Percentiles rank a stretch among this genome's conserved stretches.
phyloP scores from a whole-genome alignment of 2,329 filamentous ascomycete species.

The Fonsecaea multimorphosa region DNA sequence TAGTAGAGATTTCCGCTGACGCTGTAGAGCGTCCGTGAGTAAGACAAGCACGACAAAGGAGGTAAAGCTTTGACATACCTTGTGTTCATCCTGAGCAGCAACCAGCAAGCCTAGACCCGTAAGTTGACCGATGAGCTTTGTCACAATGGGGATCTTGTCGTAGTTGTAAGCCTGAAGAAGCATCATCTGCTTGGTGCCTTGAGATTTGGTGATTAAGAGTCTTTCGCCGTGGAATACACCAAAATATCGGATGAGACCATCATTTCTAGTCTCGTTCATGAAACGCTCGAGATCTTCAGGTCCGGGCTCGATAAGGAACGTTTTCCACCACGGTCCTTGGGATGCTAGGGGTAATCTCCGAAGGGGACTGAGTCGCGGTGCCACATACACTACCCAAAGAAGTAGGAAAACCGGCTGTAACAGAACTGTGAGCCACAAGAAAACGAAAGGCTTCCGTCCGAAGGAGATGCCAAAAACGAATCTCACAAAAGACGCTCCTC shows the following conservation, averaged over 20 bases:
- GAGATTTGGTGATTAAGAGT: slow-evolving; percentile 64
- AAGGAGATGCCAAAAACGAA: slow-evolving; percentile 9
- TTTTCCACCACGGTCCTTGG: slow-evolving; percentile 29
- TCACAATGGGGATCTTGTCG: slow-evolving; percentile 60
- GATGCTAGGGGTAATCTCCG: slow-evolving; percentile 35
- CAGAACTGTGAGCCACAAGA: slow-evolving; percentile 7
- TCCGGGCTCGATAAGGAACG: slow-evolving; percentile 25
- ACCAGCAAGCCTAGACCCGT: slow-evolving; percentile 62
- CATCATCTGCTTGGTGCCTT: slow-evolving; percentile 72
- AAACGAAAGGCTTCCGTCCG: not conserved
- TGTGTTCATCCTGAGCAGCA: slow-evolving; percentile 88
- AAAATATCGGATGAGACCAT: slow-evolving; percentile 72
- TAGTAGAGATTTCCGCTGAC: slow-evolving; percentile 76
- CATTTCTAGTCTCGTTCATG: slow-evolving; percentile 66
- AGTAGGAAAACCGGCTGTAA: slow-evolving; percentile 12
- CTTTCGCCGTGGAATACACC: slow-evolving; percentile 67
- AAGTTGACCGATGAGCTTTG: slow-evolving; percentile 44
- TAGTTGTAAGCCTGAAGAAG: slow-evolving; percentile 73
- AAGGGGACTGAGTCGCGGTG: slow-evolving; percentile 40
- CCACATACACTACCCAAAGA: slow-evolving; percentile 12
- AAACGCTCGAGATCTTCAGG: slow-evolving; percentile 46
- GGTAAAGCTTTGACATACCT: slow-evolving; percentile 42
- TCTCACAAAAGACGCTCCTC: slow-evolving; percentile 8
- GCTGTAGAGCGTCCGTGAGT: slow-evolving; percentile 39
- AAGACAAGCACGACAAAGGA: slow-evolving; percentile 8